These are phyloP conservation scores for Alternaria incomplexa DNA, from an alignment of 2,329 filamentous ascomycete genomes.

Conservation along the genomic window DNA sequence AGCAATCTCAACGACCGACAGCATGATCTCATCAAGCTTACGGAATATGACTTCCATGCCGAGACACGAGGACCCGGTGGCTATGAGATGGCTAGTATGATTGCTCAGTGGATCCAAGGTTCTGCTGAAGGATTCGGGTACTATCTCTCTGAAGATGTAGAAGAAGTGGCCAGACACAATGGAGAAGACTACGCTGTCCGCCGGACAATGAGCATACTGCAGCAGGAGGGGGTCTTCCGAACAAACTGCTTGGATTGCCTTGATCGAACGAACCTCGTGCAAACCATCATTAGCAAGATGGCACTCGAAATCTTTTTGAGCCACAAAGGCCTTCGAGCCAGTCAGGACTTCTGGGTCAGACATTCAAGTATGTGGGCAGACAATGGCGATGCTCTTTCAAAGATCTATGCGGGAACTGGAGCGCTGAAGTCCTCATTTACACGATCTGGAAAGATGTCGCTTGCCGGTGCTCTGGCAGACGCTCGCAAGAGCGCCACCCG, in stretches of 20 bases:
- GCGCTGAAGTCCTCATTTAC: constrained; percentile 96
- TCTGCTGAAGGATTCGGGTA: constrained; percentile 92
- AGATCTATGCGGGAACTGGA: constrained; percentile 95
- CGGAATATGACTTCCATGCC: constrained; percentile 95
- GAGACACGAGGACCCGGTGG: constrained; percentile 86
- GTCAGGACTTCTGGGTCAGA: constrained; percentile 85
- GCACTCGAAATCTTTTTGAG: constrained; percentile 82
- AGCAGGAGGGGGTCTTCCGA: constrained; percentile 94
- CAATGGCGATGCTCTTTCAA: constrained; percentile 91
- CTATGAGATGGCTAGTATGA: constrained; percentile 88
- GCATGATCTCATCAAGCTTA: constrained; percentile 77
- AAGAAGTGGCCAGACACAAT: constrained; percentile 57
- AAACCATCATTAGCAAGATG: constrained; percentile 95
- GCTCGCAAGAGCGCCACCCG: constrained; percentile 91
- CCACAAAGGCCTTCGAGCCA: constrained; percentile 72
- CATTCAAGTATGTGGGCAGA: constrained; percentile 97
- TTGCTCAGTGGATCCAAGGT: constrained; percentile 76
- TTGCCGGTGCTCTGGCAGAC: constrained; percentile 93
- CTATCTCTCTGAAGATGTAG: constrained; percentile 77
- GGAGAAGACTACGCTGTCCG: constrained; percentile 47
- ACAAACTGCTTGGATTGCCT: constrained; percentile 97
- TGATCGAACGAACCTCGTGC: constrained; percentile 93
- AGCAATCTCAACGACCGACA: constrained; percentile 63
- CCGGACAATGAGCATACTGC: constrained; percentile 71
- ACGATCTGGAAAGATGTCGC: constrained; percentile 90